Evolutionary conservation across 2,329 filamentous ascomycete species (phyloP), one percentile per base, ranked within the genome.

Genomic region (Fusarium euwallaceae): DNA sequence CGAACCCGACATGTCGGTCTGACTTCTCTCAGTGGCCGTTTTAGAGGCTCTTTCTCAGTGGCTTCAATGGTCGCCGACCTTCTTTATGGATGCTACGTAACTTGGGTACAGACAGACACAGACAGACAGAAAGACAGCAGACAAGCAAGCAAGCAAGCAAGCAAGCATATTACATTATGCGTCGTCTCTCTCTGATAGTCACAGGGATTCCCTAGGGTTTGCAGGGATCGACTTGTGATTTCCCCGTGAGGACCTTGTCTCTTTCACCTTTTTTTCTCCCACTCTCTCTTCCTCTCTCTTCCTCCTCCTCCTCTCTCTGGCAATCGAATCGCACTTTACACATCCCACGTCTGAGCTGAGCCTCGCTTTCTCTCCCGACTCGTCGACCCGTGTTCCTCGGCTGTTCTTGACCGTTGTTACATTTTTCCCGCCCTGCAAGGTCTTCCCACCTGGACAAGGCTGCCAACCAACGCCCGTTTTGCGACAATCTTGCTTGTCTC

Each of bases 1-100:
- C 12, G 41, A 71, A 41, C 29, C 58, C 63, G 59, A 51, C 62
- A 34, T 39, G 37, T n/a, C 22, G 51, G 61, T 22, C 48, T 70
- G 36, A 12, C 27, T 29, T 55, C 59, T 39, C 36, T 51, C 2
- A 20, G 22, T 27, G 39, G 37, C 41, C 36, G 60, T 69, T 69
- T 51, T 60, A 62, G 43, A 29, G 39, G 34, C n/a, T 20, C 37
- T 51, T 32, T 51, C 22, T 29, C 24, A 29, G 24, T 24, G 43
- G 43, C 22, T 48, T 48, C 43, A 48, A 48, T 48, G 14, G 45
- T 51, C 45, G 24, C 45, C 45, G 45, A 29, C 45, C 24, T 51
- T 29, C 3, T 17, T 51, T 16, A 34, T 29, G 14, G 11, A 27
- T 51, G 24, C 45, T 51, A 29, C 45, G 43, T 45, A 16, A 22